Evolutionary conservation across 192 early-diverging fungal species (phyloP).

Genomic region (Coemansia reversa): DNA sequence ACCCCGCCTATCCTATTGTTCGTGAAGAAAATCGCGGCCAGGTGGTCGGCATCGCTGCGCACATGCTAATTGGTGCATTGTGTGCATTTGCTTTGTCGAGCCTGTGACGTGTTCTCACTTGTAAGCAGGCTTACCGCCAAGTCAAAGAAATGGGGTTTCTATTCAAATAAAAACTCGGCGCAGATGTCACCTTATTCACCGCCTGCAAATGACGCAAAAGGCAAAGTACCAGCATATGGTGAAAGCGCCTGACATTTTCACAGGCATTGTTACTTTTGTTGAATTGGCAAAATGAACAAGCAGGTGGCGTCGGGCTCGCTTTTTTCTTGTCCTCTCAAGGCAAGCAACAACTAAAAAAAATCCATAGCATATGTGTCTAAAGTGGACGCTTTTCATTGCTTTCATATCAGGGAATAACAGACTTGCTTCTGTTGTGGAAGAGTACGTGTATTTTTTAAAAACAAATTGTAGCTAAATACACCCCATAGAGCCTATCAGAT

Average conservation of each 20-base stretch:
- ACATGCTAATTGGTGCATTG: not conserved
- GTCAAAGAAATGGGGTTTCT: not conserved
- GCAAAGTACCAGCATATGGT: not conserved
- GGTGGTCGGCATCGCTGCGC: not conserved
- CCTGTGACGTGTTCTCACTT: not conserved
- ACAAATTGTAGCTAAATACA: not conserved
- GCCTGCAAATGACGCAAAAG: not conserved
- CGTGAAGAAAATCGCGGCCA: not conserved
- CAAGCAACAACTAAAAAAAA: conserved; percentile 1
- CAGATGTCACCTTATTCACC: not conserved
- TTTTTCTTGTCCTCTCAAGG: not conserved
- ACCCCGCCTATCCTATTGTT: not conserved
- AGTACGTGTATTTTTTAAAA: not conserved
- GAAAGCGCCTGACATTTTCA: not conserved
- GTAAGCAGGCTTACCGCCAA: not conserved
- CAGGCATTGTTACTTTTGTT: not conserved
- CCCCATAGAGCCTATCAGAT: not conserved
- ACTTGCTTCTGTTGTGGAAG: not conserved
- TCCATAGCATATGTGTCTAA: not conserved
- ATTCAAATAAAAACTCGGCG: not conserved
- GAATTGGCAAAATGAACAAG: not conserved
- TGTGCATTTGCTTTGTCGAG: not conserved
- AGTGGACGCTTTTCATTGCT: not conserved
- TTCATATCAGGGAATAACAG: not conserved
- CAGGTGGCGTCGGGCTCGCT: not conserved